These are phyloP conservation scores for Cryptococcus hybrid DNA, from an alignment of 1,284 basidiomycete genomes.

Conservation along the genomic window DNA sequence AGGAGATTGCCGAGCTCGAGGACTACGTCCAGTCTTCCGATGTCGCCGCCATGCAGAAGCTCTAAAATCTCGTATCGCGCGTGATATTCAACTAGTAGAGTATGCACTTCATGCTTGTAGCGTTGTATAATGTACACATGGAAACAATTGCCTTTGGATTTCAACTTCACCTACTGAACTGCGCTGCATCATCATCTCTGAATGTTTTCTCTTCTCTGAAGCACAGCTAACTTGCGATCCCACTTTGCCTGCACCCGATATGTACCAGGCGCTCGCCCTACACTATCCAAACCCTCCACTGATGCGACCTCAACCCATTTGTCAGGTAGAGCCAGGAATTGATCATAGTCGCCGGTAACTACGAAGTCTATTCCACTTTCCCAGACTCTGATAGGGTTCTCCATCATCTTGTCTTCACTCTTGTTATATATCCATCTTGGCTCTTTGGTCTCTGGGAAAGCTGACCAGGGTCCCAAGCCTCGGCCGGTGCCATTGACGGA, in stretches of 20 bases:
- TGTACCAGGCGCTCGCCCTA: slow-evolving; percentile 7
- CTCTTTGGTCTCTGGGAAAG: slow-evolving; percentile 9
- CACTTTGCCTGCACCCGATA: slow-evolving; percentile 12
- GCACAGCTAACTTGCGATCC: slow-evolving; percentile 10
- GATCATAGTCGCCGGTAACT: slow-evolving; percentile 29
- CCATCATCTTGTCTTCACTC: slow-evolving; percentile 61
- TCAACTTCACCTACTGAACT: not conserved
- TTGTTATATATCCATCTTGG: slow-evolving; percentile 72
- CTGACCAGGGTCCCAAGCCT: slow-evolving; percentile 50
- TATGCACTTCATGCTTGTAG: not conserved
- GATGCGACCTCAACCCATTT: slow-evolving; percentile 23
- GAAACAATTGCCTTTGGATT: not conserved
- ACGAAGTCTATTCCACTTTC: slow-evolving; percentile 34
- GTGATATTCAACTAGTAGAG: not conserved
- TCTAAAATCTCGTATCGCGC: slow-evolving; percentile 14
- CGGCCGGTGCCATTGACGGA: slow-evolving; percentile 5
- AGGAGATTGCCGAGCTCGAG: slow-evolving; percentile 80
- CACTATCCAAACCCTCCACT: slow-evolving; percentile 21
- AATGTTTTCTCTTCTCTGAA: not conserved
- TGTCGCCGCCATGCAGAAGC: slow-evolving; percentile 57
- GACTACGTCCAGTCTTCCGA: slow-evolving; percentile 97
- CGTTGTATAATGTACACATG: not conserved
- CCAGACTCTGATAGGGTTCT: slow-evolving; percentile 36
- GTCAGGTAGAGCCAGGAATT: slow-evolving; percentile 6
- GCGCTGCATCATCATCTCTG: not conserved